phyloP scores from a whole-genome alignment of 2,329 filamentous ascomycete genomes.

The Beauveria varroae region DNA sequence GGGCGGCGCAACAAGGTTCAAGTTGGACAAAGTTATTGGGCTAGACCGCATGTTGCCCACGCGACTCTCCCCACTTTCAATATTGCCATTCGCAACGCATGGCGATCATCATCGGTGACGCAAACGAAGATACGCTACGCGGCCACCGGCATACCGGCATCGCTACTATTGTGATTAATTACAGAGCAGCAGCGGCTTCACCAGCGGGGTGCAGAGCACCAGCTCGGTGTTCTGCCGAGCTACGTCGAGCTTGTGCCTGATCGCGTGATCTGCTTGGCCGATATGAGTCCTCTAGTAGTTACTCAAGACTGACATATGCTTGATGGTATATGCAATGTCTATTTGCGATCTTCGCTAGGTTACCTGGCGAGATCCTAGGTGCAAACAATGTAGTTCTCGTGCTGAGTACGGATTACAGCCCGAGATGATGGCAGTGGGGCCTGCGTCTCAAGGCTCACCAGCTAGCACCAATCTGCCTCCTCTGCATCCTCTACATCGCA shows the following conservation, averaged over 20 bases:
- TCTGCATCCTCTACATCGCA: background rate
- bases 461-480: background rate
- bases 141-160: background rate
- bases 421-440: conserved; percentile 7
- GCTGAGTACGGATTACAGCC: background rate
- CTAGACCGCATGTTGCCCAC: conserved; percentile 5
- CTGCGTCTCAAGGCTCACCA: background rate
- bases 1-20: background rate
- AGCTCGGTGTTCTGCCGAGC: background rate
- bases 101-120: conserved; percentile 4
- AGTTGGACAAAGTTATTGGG: background rate
- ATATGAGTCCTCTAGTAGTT: too few relatives aligned
- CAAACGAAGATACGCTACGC: background rate
- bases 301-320: background rate
- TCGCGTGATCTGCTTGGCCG: background rate
- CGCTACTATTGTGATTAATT: background rate
- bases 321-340: background rate
- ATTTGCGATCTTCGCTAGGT: background rate
- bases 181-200: background rate
- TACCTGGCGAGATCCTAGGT: background rate
- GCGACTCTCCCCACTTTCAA: conserved; percentile 6
- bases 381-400: background rate
- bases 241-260: background rate
- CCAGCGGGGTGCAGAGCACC: background rate
- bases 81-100: background rate